Base-by-base conservation (phyloP, 139 green algal genomes). In the Astrephomene gubernaculifera region DNA sequence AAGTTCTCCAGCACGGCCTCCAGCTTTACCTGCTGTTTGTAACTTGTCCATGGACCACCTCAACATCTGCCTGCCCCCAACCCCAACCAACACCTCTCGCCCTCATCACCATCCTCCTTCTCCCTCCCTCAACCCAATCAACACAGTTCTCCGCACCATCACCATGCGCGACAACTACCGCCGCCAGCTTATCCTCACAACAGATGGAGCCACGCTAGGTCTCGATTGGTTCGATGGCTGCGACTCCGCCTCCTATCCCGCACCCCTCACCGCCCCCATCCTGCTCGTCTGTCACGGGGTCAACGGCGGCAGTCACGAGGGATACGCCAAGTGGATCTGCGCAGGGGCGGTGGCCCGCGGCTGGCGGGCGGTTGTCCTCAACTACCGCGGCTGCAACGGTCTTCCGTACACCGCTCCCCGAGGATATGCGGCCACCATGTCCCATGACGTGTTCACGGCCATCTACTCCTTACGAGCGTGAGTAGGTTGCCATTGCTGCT, bases 321-420 rank as follows among this genome's bases (percentile, higher is more conserved):
- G 94, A 0, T 96, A 96, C 71, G 91, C 90, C 86, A 94, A 95
- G 80, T 95, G 90, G 89, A 89, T 90, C 1, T 96, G 93, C 53
- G 73, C 74, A 1, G 83, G 84, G 25, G 91, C 91, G 31, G 65
- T 63, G 2, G 33, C 49, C 0, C 61, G 82, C 0, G 93, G 92
- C 39, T 96, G 90, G 91, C n/a, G 72, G 49, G 72, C 72, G 2
- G 52, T 57, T 31, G 45, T 68, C 19, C 72, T 80, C 45, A 80
- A 80, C 72, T 80, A 80, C 72, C 72, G 94, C 4, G 94, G 94
- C 63, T 97, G 94, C 79, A 92, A 89, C 33, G 94, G 94, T 4
- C 87, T 96, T 35, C 79, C 87, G 22, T 85, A 95, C 8, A 94
- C 92, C 0, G 91, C 87, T 0, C 89, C 90, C 7, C 74, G 86